Conservation (phyloP, 805 yeast genomes). For the Myxozyma neotropica region DNA sequence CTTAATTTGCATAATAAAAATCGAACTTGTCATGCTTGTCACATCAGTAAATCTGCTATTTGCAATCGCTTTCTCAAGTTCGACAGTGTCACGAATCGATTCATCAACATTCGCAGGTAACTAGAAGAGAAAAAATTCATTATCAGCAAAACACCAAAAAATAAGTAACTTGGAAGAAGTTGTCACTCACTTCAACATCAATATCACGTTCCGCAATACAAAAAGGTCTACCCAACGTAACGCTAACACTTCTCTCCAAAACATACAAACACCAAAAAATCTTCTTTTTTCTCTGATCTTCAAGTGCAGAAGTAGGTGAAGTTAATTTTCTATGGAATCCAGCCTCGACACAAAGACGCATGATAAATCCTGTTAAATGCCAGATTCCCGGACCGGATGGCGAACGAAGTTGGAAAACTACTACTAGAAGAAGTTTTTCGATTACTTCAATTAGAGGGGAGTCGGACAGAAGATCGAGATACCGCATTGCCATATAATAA, state of each 20-base stretch:
- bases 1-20: constrained; percentile 28
- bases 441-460: constrained; percentile 29
- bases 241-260: constrained; percentile 28
- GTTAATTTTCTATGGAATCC: constrained; percentile 28
- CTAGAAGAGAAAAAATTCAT: neutral
- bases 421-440: constrained; percentile 26
- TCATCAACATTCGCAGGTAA: constrained; percentile 33
- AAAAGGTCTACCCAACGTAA: constrained; percentile 31
- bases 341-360: constrained; percentile 31
- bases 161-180: neutral
- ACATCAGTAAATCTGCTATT: constrained; percentile 3
- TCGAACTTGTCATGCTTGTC: constrained; percentile 28
- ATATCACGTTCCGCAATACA: constrained; percentile 33
- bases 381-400: constrained; percentile 34
- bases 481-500: constrained; percentile 24
- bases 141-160: neutral
- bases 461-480: constrained; percentile 25
- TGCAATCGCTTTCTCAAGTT: constrained; percentile 22
- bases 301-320: constrained; percentile 15
- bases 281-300: constrained; percentile 25
- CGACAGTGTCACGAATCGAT: constrained; percentile 24
- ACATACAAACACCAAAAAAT: constrained; percentile 32
- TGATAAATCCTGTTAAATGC: constrained; percentile 31
- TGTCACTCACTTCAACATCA: constrained; percentile 23
- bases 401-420: constrained; percentile 29